Evolutionary conservation across 371 early-diverging fungal genomes (phyloP).

Genomic region (Paraphysoderma sedebokerense): DNA sequence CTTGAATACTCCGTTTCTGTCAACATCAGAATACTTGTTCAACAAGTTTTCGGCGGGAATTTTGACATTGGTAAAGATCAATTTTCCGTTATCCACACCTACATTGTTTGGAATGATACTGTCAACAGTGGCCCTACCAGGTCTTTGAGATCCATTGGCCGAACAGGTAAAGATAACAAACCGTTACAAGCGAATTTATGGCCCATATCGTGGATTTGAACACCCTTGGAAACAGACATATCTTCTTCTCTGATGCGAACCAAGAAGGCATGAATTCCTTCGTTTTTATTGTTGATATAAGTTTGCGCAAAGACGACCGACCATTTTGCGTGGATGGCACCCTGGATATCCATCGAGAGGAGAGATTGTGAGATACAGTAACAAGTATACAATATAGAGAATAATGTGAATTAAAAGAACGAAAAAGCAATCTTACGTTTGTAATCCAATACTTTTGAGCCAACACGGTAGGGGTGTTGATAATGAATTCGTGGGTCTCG

Average conservation of each 20-base stretch:
- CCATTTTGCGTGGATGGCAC: constrained; percentile 45
- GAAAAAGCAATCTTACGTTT: constrained; percentile 12
- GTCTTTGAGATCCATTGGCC: background rate
- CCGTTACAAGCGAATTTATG: constrained; percentile 18
- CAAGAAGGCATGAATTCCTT: constrained; percentile 40
- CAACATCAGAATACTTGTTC: constrained; percentile 46
- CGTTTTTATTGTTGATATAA: constrained; percentile 34
- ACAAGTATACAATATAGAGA: background rate
- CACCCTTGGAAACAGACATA: constrained; percentile 22
- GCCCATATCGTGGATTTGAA: constrained; percentile 51
- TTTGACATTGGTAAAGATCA: constrained; percentile 25
- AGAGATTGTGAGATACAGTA: background rate
- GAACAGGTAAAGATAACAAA: background rate
- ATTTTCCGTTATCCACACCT: constrained; percentile 44
- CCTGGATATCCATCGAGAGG: constrained; percentile 6
- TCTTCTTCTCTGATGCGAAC: constrained; percentile 50
- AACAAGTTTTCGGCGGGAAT: constrained; percentile 45
- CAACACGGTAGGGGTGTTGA: constrained; percentile 42
- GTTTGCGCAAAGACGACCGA: constrained; percentile 51
- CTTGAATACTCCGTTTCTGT: constrained; percentile 31
- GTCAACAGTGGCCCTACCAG: too few species aligned
- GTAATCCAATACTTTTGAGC: constrained; percentile 61
- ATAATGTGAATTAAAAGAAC: too few species aligned
- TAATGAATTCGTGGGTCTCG: constrained; percentile 40
- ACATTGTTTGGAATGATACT: constrained; percentile 29